A percentile compares a stretch with the other conserved stretches of the same genome.
These are phyloP conservation scores for Cordia subcordata DNA, from an alignment of 257 asterid genomes.

Conservation along the genomic window DNA sequence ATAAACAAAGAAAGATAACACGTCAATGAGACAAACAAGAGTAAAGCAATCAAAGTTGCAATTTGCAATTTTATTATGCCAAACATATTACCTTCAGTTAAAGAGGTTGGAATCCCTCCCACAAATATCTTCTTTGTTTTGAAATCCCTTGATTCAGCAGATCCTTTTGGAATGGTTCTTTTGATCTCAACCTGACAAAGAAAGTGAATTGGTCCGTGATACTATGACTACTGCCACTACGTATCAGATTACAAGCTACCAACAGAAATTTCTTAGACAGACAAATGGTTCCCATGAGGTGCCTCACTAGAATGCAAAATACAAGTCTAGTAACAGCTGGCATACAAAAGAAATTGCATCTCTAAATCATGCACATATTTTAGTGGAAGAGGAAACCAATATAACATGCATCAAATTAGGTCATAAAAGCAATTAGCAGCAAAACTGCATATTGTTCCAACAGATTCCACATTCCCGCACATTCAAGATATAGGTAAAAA, in stretches of 20 bases:
- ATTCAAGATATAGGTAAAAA: too few relatives aligned
- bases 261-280: not conserved
- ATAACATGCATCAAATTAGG: too few relatives aligned
- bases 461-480: too few relatives aligned
- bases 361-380: too few relatives aligned
- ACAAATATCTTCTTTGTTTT: slow-evolving; percentile 62
- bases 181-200: slow-evolving; percentile 53
- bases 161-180: slow-evolving; percentile 65
- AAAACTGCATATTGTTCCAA: too few relatives aligned
- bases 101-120: slow-evolving; percentile 53
- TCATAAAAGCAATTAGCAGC: too few relatives aligned
- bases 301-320: too few relatives aligned
- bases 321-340: too few relatives aligned
- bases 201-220: not conserved
- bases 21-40: slow-evolving; percentile 4
- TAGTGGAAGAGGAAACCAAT: too few relatives aligned
- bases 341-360: too few relatives aligned
- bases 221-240: not conserved
- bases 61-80: not conserved
- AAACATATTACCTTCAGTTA: slow-evolving; percentile 40
- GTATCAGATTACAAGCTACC: not conserved
- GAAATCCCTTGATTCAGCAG: slow-evolving; percentile 36
- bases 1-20: slow-evolving; percentile 6
- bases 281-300: too few relatives aligned
- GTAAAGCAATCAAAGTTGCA: not conserved